phyloP scores from a whole-genome alignment of 192 early-diverging fungal species.

The Coemansia sp. region DNA sequence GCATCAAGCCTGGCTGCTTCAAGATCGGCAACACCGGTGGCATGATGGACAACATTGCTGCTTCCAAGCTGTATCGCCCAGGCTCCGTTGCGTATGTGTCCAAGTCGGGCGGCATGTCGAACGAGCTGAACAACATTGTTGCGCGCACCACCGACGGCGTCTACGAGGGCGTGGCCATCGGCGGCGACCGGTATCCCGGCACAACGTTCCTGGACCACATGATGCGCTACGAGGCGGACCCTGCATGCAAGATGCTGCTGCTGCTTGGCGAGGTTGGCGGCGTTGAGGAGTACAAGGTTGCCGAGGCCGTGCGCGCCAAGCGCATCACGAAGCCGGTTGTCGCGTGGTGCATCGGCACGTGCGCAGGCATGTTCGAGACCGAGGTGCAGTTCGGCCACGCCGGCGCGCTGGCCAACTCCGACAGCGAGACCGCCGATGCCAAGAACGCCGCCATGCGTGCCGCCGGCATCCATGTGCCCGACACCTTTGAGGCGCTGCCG shows the following conservation, averaged over 20 bases:
- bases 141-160: slow-evolving; percentile 96
- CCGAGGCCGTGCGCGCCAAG: slow-evolving; percentile 84
- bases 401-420: slow-evolving; percentile 93
- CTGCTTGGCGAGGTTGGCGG: slow-evolving; percentile 98
- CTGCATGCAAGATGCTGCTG: slow-evolving; percentile 90
- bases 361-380: slow-evolving; percentile 98
- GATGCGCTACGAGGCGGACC: slow-evolving; percentile 91
- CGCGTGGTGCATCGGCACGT: slow-evolving; percentile 99
- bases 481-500: slow-evolving; percentile 95
- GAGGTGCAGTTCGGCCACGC: slow-evolving; percentile 99
- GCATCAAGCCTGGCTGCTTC: slow-evolving; percentile 99
- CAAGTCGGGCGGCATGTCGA: slow-evolving; percentile 99
- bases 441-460: slow-evolving; percentile 88
- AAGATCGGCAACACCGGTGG: slow-evolving; percentile 99
- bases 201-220: slow-evolving; percentile 99
- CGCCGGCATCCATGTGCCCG: slow-evolving; percentile 89
- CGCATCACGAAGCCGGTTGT: slow-evolving; percentile 98
- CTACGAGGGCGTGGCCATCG: slow-evolving; percentile 98
- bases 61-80: slow-evolving; percentile 94
- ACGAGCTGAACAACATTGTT: slow-evolving; percentile 99
- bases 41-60: slow-evolving; percentile 99
- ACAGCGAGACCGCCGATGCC: slow-evolving; percentile 93
- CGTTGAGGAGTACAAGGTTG: slow-evolving; percentile 94
- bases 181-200: slow-evolving; percentile 98
- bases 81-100: slow-evolving; percentile 98